Conservation (phyloP, 108 stramenopile genomes). For the Fistulifera solaris region DNA sequence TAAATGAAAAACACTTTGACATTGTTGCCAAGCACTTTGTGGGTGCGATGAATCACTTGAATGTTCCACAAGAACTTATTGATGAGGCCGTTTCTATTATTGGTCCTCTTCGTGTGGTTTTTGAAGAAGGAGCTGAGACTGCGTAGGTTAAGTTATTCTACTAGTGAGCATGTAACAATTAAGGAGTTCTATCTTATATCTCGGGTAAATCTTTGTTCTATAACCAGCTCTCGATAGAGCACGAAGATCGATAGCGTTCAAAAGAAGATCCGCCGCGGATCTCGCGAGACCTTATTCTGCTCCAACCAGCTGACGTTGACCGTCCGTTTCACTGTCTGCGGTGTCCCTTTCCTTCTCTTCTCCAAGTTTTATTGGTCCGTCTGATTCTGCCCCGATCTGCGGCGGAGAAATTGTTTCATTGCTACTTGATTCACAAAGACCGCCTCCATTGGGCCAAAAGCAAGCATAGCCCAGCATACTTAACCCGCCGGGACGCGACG, state of each 20-base stretch:
- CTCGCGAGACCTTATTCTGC: no score
- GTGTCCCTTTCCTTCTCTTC: no score
- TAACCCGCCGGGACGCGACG: constrained; percentile 35
- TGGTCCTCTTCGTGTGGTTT: constrained; percentile 14
- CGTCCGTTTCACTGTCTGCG: no score
- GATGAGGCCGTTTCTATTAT: constrained; percentile 18
- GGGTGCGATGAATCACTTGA: constrained; percentile 2
- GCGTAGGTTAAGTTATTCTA: no score
- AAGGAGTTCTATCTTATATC: no score
- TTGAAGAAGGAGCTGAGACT: constrained; percentile 19
- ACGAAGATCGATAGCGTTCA: no score
- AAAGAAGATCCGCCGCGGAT: no score
- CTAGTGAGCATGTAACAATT: no score
- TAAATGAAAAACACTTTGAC: constrained; percentile 18
- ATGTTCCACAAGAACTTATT: constrained; percentile 11
- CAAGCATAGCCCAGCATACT: constrained; percentile 57
- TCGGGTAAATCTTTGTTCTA: no score
- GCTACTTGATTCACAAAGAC: constrained; percentile 13
- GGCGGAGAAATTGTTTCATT: neutral
- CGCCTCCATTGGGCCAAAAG: constrained; percentile 60
- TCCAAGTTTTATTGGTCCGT: no score
- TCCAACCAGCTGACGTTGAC: no score
- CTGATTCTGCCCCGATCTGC: neutral
- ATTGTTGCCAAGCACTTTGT: constrained; percentile 12
- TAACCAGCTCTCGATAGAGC: no score